Percentiles rank a stretch among this genome's conserved stretches.
These are phyloP conservation scores for Umbelopsis isabellina DNA, from an alignment of 192 early-diverging fungal genomes.

Conservation along the genomic window DNA sequence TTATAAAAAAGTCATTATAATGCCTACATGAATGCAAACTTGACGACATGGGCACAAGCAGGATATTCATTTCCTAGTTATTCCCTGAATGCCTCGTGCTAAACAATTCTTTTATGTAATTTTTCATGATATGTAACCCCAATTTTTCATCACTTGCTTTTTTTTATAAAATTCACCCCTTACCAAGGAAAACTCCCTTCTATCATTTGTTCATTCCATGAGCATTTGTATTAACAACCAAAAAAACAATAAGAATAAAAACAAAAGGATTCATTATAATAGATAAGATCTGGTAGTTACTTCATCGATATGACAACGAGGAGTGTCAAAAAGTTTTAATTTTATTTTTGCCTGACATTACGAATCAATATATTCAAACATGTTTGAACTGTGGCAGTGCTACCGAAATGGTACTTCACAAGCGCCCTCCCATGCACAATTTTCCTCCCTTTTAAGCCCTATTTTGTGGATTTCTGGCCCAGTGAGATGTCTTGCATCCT, in stretches of 20 bases:
- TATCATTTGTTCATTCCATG: constrained; percentile 23
- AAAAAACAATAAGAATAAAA: background rate
- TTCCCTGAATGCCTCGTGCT: constrained; percentile 6
- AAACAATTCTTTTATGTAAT: background rate
- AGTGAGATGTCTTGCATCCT: background rate
- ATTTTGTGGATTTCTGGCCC: background rate
- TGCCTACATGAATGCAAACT: constrained; percentile 20
- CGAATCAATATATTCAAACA: background rate
- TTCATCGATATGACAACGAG: constrained; percentile 20
- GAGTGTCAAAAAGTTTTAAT: constrained; percentile 1
- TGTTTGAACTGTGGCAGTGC: constrained; percentile 3
- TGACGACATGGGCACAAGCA: constrained; percentile 23
- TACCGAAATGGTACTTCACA: background rate
- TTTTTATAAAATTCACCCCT: background rate
- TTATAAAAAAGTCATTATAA: constrained; percentile 4
- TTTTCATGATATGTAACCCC: background rate
- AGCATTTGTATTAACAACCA: constrained; percentile 6
- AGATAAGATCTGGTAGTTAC: background rate
- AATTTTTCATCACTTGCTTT: background rate
- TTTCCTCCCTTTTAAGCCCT: background rate
- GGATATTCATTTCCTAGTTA: constrained; percentile 16
- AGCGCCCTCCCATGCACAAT: background rate
- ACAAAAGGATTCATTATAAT: constrained; percentile 1
- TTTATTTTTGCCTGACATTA: constrained; percentile 14
- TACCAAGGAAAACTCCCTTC: constrained; percentile 5